These are phyloP conservation scores for Domatiomyces globalis DNA, from an alignment of 2,329 filamentous ascomycete genomes.

Conservation along the genomic window DNA sequence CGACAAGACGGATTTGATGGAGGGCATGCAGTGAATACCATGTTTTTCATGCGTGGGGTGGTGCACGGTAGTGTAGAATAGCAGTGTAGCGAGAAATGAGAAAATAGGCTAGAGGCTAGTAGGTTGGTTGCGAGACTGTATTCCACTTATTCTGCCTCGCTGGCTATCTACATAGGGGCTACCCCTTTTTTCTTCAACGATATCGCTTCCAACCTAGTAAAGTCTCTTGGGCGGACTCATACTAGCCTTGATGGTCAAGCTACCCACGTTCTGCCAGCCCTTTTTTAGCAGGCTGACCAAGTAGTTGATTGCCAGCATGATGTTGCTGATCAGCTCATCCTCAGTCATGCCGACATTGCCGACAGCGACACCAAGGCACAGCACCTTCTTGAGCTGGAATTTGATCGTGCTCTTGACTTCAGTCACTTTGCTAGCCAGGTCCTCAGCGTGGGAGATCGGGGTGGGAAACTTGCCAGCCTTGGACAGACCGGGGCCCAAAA, in stretches of 20 bases:
- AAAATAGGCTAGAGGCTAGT: neutral
- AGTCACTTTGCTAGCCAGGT: slow-evolving; percentile 87
- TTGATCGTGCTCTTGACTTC: slow-evolving; percentile 99
- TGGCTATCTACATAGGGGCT: neutral
- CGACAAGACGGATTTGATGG: slow-evolving; percentile 79
- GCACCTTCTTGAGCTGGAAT: slow-evolving; percentile 99
- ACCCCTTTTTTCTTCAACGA: neutral
- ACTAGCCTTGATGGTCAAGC: slow-evolving; percentile 98
- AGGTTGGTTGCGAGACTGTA: neutral
- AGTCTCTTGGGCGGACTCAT: slow-evolving; percentile 98
- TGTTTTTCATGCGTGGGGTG: neutral
- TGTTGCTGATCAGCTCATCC: slow-evolving; percentile 94
- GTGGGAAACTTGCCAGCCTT: slow-evolving; percentile 98
- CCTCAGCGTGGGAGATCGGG: slow-evolving; percentile 91
- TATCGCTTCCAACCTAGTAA: slow-evolving; percentile 51
- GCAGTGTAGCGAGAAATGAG: neutral
- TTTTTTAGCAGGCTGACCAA: slow-evolving; percentile 98
- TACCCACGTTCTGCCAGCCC: slow-evolving; percentile 99
- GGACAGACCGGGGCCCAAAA: slow-evolving; percentile 82
- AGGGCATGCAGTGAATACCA: slow-evolving; percentile 61
- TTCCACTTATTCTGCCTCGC: neutral
- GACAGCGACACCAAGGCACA: slow-evolving; percentile 98
- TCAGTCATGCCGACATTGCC: slow-evolving; percentile 95
- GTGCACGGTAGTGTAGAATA: neutral
- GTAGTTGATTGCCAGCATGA: slow-evolving; percentile 99